Conservation (phyloP, 768 basidiomycete genomes). For the Cantharellus anzutake region DNA sequence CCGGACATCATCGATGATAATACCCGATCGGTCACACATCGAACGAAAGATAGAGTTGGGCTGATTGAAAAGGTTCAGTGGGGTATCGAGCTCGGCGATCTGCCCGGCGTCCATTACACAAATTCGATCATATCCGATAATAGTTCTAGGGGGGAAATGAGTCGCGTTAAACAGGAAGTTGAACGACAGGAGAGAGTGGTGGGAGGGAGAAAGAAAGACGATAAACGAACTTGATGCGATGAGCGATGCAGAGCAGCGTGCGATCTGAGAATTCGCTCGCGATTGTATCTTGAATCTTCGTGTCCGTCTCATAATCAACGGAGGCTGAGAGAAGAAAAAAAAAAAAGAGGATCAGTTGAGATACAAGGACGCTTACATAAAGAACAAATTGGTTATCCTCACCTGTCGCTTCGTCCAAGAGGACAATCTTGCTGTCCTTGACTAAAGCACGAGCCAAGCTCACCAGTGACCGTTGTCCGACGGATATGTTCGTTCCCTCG, state of each 20-base stretch:
- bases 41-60: constrained; percentile 53
- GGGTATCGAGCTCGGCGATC: constrained; percentile 32
- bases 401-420: constrained; percentile 6
- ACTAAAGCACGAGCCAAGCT: constrained; percentile 7
- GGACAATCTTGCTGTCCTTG: constrained; percentile 35
- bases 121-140: neutral
- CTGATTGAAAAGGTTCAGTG: constrained; percentile 39
- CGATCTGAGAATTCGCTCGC: constrained; percentile 16
- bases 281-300: constrained; percentile 16
- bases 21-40: constrained; percentile 75
- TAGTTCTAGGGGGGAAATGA: neutral
- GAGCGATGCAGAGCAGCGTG: constrained; percentile 10
- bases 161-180: neutral
- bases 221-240: neutral
- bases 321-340: constrained; percentile 8
- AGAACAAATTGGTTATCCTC: neutral
- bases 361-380: too few species aligned
- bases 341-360: neutral
- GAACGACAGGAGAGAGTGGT: neutral
- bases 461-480: constrained; percentile 5
- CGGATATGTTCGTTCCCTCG: constrained; percentile 4
- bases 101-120: constrained; percentile 4
- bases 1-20: constrained; percentile 48
- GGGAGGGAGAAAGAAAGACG: neutral
- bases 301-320: constrained; percentile 14